Evolutionary conservation across 345 rosid species (phyloP).

Genomic region (Schrenkiella parvula): DNA sequence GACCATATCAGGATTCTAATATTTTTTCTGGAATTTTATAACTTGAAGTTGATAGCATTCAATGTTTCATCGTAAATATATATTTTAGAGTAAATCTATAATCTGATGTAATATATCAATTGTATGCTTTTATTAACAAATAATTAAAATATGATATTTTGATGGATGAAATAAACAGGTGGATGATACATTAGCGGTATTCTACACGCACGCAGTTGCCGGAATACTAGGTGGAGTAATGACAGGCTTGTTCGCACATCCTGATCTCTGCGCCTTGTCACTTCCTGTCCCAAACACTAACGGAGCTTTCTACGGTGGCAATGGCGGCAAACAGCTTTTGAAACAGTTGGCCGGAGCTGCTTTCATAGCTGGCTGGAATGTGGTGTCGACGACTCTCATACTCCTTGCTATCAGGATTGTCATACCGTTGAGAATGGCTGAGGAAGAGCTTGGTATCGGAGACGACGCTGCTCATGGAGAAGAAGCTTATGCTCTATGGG

Average conservation of each 20-base stretch:
- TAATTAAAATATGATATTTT: background rate
- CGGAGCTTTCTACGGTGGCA: constrained; percentile 79
- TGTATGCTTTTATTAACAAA: background rate
- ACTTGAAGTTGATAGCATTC: too few relatives aligned
- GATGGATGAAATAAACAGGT: constrained; percentile 34
- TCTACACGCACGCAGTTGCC: constrained; percentile 95
- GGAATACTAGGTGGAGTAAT: constrained; percentile 74
- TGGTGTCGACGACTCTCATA: constrained; percentile 55
- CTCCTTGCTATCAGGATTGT: constrained; percentile 50
- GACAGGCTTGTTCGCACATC: constrained; percentile 85
- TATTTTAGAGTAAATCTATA: background rate
- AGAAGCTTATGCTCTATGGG: constrained; percentile 97
- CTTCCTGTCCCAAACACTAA: constrained; percentile 41
- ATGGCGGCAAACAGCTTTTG: constrained; percentile 56
- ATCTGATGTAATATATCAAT: background rate
- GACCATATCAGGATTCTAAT: too few relatives aligned
- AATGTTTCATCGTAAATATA: too few relatives aligned
- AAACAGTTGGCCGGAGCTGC: constrained; percentile 77
- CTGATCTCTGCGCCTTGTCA: constrained; percentile 47
- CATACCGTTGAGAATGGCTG: constrained; percentile 80
- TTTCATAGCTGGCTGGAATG: constrained; percentile 69
- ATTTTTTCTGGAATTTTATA: too few relatives aligned
- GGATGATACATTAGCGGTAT: constrained; percentile 85
- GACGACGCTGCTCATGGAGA: constrained; percentile 96
- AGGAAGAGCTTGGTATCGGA: constrained; percentile 70